Evolutionary conservation across 208 protist genomes (phyloP).

Genomic region (Strigomonas culicis): DNA sequence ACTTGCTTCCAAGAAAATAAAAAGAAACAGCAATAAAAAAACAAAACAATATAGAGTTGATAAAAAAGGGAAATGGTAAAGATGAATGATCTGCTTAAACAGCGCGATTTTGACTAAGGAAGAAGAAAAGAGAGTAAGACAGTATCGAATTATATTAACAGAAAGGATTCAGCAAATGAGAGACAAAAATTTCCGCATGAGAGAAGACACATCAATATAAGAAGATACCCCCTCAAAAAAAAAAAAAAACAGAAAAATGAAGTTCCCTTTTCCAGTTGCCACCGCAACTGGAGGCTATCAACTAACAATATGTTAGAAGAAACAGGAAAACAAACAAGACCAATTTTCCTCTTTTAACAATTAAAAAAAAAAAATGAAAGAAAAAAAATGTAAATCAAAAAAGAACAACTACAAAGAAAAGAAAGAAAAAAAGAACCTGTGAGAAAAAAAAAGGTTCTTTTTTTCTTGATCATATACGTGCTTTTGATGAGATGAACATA

Average conservation of each 20-base stretch:
- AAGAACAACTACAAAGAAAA: background rate
- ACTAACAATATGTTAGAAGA: too few relatives aligned
- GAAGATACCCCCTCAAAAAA: background rate
- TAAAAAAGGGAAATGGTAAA: background rate
- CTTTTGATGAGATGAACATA: background rate
- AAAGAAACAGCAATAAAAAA: too few relatives aligned
- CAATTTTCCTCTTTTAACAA: background rate
- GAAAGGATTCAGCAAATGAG: background rate
- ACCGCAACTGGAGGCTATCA: too few relatives aligned
- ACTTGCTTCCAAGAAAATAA: too few relatives aligned
- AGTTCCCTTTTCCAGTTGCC: too few relatives aligned
- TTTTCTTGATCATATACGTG: background rate
- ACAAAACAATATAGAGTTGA: background rate
- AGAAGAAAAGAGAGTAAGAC: background rate
- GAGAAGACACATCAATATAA: background rate
- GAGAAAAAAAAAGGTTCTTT: background rate
- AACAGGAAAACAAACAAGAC: background rate
- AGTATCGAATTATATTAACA: background rate
- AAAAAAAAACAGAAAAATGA: background rate
- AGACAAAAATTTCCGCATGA: background rate
- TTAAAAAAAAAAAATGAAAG: constrained; percentile 1
- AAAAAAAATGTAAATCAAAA: background rate
- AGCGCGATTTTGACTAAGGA: background rate
- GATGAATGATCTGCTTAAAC: background rate
- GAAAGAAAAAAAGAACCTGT: constrained; percentile 2